These are phyloP conservation scores for Leccinum variicolor DNA, from an alignment of 768 basidiomycete genomes.

Conservation along the genomic window DNA sequence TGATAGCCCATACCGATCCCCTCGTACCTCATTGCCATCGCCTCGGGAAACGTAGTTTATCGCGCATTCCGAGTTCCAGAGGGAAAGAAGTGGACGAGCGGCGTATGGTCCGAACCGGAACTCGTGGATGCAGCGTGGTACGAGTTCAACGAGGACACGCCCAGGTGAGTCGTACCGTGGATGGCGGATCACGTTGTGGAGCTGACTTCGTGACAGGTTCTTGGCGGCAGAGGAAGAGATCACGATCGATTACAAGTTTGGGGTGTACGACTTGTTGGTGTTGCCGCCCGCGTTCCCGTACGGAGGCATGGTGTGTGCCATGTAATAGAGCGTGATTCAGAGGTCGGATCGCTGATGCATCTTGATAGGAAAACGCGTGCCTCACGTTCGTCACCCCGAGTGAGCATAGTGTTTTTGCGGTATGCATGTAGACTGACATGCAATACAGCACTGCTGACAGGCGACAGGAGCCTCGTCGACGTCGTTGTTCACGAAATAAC, in stretches of 20 bases:
- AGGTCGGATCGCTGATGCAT: not conserved
- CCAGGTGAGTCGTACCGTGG: conserved; percentile 42
- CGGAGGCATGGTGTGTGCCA: conserved; percentile 68
- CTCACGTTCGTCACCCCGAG: conserved; percentile 86
- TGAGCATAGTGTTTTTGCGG: conserved; percentile 28
- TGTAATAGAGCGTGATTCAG: not conserved
- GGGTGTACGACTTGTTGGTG: conserved; percentile 85
- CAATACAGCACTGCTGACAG: conserved; percentile 66
- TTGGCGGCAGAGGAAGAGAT: conserved; percentile 67
- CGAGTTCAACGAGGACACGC: conserved; percentile 88
- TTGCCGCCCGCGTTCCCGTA: conserved; percentile 91
- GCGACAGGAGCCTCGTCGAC: conserved; percentile 83
- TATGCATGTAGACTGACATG: not conserved
- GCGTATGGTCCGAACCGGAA: conserved; percentile 90
- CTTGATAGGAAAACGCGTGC: conserved; percentile 76
- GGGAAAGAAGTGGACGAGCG: conserved; percentile 73
- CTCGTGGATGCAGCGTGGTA: conserved; percentile 73
- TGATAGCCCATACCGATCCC: conserved; percentile 76
- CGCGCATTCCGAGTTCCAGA: conserved; percentile 54
- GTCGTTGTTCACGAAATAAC: conserved; percentile 87
- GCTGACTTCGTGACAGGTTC: conserved; percentile 46
- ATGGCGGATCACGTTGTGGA: not conserved
- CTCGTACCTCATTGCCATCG: conserved; percentile 87
- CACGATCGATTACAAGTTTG: conserved; percentile 74
- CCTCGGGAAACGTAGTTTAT: conserved; percentile 79